A percentile compares a stretch with the other conserved stretches of the same genome.
Evolutionary conservation across 805 yeast genomes (phyloP).

Genomic region (Naumovozyma dairenensis): DNA sequence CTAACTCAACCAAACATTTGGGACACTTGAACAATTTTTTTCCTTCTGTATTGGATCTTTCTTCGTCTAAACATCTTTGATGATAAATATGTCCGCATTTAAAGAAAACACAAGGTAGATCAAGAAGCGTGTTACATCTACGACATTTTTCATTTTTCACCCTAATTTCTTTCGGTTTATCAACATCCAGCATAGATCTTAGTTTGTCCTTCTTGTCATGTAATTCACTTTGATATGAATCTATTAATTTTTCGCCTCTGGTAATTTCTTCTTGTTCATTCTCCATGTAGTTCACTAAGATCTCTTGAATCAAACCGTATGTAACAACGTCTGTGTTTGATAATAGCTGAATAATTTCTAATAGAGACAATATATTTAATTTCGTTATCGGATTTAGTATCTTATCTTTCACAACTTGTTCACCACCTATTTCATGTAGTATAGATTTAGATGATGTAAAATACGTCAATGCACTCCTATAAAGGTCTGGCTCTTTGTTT

Average conservation of each 20-base stretch:
- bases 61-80: constrained; percentile 60
- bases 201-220: constrained; percentile 43
- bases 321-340: constrained; percentile 54
- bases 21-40: constrained; percentile 48
- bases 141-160: constrained; percentile 56
- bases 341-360: constrained; percentile 66
- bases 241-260: constrained; percentile 57
- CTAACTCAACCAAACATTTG: constrained; percentile 60
- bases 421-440: constrained; percentile 42
- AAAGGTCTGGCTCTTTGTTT: constrained; percentile 51
- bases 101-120: constrained; percentile 75
- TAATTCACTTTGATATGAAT: constrained; percentile 61
- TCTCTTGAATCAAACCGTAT: constrained; percentile 62
- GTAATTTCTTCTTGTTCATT: constrained; percentile 52
- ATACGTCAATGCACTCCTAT: constrained; percentile 52
- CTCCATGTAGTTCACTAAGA: constrained; percentile 51
- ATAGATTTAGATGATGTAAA: constrained; percentile 47
- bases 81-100: constrained; percentile 83
- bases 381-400: constrained; percentile 46
- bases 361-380: constrained; percentile 51
- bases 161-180: constrained; percentile 33
- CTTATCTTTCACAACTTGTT: constrained; percentile 33
- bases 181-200: constrained; percentile 33
- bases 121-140: constrained; percentile 54
- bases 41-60: constrained; percentile 17